Evolutionary conservation across 2,329 filamentous ascomycete species (phyloP).

Genomic region (Fusarium austroafricanum): DNA sequence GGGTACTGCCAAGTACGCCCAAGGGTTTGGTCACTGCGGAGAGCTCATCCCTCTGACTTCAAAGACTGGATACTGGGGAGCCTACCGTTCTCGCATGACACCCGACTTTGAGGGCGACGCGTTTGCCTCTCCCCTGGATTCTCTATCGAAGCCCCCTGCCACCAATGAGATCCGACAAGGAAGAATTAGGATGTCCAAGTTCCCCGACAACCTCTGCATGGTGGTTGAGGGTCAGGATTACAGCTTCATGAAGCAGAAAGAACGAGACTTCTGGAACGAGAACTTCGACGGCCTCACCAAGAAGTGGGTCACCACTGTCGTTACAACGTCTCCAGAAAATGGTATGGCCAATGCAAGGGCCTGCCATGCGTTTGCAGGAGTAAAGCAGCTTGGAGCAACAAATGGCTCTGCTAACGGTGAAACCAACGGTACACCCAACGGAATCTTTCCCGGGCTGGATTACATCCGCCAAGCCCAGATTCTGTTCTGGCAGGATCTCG

Average conservation of each 20-base stretch:
- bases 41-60: background rate
- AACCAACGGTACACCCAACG: background rate
- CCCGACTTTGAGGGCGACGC: background rate
- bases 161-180: background rate
- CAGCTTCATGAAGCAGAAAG: background rate
- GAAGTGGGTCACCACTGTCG: background rate
- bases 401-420: background rate
- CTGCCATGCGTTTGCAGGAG: constrained; percentile 5
- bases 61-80: constrained; percentile 9
- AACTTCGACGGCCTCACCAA: constrained; percentile 1
- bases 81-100: constrained; percentile 5
- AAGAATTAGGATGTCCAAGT: background rate
- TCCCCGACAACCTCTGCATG: background rate
- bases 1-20: background rate
- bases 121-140: background rate
- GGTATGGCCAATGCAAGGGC: background rate
- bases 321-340: background rate
- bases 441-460: constrained; percentile 7
- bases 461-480: constrained; percentile 27
- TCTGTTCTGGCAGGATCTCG: constrained; percentile 29
- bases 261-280: background rate
- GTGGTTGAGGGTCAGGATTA: background rate
- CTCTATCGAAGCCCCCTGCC: background rate
- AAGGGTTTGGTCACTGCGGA: background rate
- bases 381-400: background rate